Conservation (phyloP, 2,329 filamentous ascomycete genomes). For the Moelleriella libera region DNA sequence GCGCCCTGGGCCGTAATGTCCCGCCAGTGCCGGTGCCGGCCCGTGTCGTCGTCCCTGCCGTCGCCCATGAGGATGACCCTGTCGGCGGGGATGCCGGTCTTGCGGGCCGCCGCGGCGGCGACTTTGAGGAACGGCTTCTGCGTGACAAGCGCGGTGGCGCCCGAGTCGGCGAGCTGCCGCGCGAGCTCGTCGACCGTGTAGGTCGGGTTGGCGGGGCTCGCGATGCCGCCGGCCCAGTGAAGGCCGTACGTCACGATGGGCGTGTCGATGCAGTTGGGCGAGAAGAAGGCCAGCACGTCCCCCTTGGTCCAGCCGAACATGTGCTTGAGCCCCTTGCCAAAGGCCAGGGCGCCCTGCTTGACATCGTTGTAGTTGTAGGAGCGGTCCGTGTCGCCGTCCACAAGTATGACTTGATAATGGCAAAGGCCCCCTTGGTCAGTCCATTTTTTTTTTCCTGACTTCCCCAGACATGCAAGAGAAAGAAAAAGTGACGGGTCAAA, state of each 20-base stretch:
- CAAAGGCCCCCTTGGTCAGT: neutral
- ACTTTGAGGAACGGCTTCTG: conserved; percentile 51
- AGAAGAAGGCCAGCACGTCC: conserved; percentile 71
- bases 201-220: conserved; percentile 77
- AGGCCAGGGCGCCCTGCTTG: conserved; percentile 51
- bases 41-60: conserved; percentile 43
- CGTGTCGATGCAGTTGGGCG: conserved; percentile 77
- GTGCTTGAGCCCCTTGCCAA: conserved; percentile 66
- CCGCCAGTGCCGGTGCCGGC: conserved; percentile 56
- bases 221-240: conserved; percentile 68
- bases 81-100: conserved; percentile 56
- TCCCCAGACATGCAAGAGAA: too few species aligned
- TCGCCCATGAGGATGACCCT: conserved; percentile 68
- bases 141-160: conserved; percentile 62
- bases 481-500: too few species aligned
- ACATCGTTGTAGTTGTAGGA: conserved; percentile 59
- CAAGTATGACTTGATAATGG: conserved; percentile 50
- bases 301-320: conserved; percentile 67
- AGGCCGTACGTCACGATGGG: conserved; percentile 63
- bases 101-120: conserved; percentile 52
- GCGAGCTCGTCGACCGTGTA: conserved; percentile 76
- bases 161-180: conserved; percentile 69
- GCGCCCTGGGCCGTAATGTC: conserved; percentile 46
- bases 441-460: neutral
- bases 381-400: conserved; percentile 55